Conservation (phyloP, 768 basidiomycete species). For the Lactarius deliciosus region DNA sequence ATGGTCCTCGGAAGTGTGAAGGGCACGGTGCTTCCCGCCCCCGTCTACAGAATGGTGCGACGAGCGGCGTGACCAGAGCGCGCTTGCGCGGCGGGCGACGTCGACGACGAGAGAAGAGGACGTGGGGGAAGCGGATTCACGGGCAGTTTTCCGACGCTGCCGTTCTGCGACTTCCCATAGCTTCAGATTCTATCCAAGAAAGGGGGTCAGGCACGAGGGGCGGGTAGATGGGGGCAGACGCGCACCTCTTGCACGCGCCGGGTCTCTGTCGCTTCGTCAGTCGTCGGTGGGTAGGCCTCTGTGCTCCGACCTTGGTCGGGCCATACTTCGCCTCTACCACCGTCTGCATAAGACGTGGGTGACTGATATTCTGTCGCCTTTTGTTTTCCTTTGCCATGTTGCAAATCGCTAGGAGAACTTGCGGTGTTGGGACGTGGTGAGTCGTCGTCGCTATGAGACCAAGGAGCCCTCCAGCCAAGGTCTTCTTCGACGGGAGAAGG, state of each 20-base stretch:
- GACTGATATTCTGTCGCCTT: background rate
- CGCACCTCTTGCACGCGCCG: conserved; percentile 70
- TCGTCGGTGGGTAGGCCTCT: conserved; percentile 61
- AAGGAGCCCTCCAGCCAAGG: conserved; percentile 20
- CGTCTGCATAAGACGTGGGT: conserved; percentile 10
- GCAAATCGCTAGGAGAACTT: background rate
- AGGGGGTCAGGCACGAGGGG: conserved; percentile 12
- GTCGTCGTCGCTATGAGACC: conserved; percentile 11
- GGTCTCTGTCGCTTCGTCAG: conserved; percentile 66
- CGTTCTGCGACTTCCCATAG: conserved; percentile 79
- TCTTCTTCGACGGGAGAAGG: conserved; percentile 26
- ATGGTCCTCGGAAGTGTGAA: conserved; percentile 49
- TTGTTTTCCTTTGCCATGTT: conserved; percentile 26
- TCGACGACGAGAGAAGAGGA: conserved; percentile 52
- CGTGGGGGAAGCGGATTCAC: conserved; percentile 47
- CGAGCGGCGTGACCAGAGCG: conserved; percentile 51
- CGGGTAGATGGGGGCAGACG: conserved; percentile 13
- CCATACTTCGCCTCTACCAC: conserved; percentile 11
- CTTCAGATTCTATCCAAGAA: conserved; percentile 57
- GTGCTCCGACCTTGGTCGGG: background rate
- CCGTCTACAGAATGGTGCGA: conserved; percentile 38
- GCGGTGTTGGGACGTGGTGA: conserved; percentile 13
- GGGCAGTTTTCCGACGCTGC: conserved; percentile 67
- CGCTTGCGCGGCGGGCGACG: conserved; percentile 58
- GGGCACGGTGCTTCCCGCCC: conserved; percentile 49